phyloP scores from a whole-genome alignment of 2,329 filamentous ascomycete genomes.

The Monosporascus ibericus region DNA sequence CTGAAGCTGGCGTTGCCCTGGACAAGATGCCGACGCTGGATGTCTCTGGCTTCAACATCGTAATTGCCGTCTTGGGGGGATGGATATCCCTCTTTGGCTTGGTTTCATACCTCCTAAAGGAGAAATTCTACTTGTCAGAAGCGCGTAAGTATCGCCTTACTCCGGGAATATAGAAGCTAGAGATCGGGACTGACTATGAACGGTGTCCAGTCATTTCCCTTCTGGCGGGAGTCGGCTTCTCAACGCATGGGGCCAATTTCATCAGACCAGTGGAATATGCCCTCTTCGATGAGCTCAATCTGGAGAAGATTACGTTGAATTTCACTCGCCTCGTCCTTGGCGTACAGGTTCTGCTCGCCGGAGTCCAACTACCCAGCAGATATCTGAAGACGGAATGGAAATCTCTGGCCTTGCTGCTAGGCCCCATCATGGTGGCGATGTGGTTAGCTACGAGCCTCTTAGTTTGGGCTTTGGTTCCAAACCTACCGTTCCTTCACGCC shows the following conservation, averaged over 20 bases:
- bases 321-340: slow-evolving; percentile 85
- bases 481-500: slow-evolving; percentile 68
- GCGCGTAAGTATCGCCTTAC: slow-evolving; percentile 54
- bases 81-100: slow-evolving; percentile 88
- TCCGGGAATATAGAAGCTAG: not conserved
- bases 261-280: slow-evolving; percentile 74
- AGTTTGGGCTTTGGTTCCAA: slow-evolving; percentile 69
- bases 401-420: slow-evolving; percentile 66
- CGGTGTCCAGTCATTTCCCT: slow-evolving; percentile 67
- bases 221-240: slow-evolving; percentile 71
- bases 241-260: slow-evolving; percentile 69
- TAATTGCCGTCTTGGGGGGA: slow-evolving; percentile 72
- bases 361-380: slow-evolving; percentile 78
- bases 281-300: slow-evolving; percentile 40
- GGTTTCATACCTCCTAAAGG: slow-evolving; percentile 84
- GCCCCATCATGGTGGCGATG: slow-evolving; percentile 81
- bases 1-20: slow-evolving; percentile 18
- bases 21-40: slow-evolving; percentile 44
- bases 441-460: slow-evolving; percentile 78
- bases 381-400: slow-evolving; percentile 78
- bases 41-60: slow-evolving; percentile 75
- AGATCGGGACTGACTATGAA: no score
- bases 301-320: slow-evolving; percentile 71
- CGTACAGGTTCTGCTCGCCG: slow-evolving; percentile 83
- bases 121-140: slow-evolving; percentile 86